Base-by-base conservation (phyloP, 2,329 filamentous ascomycete species). In the Neopestalotiopsis clavispora region DNA sequence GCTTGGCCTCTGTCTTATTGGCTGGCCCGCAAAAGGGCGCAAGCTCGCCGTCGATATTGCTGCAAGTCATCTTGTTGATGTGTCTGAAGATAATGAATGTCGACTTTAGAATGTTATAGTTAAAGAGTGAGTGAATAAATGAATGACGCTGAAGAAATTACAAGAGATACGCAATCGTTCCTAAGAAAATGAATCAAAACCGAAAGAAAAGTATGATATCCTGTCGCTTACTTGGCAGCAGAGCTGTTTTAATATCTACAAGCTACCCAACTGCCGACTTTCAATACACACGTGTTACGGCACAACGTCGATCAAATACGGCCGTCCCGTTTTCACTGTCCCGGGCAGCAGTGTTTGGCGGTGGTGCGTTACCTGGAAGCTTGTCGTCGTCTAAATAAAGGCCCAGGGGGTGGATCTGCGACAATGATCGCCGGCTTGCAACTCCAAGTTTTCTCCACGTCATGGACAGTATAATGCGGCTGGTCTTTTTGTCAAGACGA, bases 1-100 rank as follows among this genome's bases (percentile, higher is more conserved):
- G 34, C 23, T n/a, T 60, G 34, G 58, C 34, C 49, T 61, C 28
- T 20, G 65, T 60, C 4, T 45, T 52, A n/a, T 60, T 67, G 7
- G 65, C 56, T 32, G 65, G 65, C 28, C 23, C 52, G 65, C 65
- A 67, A n/a, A 67, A 67, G 17, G 65, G 65, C 56, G 56, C 65
- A 10, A 67, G n/a, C 32, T 45, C 65, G 38, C 65, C 65, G 20
- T 59, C 57, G 17, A 45, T 59, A 38, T 67, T 67, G 56, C n/a
- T 61, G 56, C 65, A 67, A 57, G 14, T 38, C 63, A 66, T 66
- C 10, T 45, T 57, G 20, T 28, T 28, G 23, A 20, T 28, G 20
- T 64, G n/a, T 28, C 10, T 64, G 38, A 40, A 20, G 23, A 23
- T 40, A 42, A 23, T 13, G 30, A 17, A 23, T 38, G 34, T 9